Evolutionary conservation across 2,329 filamentous ascomycete genomes (phyloP), one percentile per base, ranked within the genome.

Genomic region (Clonostachys solani): DNA sequence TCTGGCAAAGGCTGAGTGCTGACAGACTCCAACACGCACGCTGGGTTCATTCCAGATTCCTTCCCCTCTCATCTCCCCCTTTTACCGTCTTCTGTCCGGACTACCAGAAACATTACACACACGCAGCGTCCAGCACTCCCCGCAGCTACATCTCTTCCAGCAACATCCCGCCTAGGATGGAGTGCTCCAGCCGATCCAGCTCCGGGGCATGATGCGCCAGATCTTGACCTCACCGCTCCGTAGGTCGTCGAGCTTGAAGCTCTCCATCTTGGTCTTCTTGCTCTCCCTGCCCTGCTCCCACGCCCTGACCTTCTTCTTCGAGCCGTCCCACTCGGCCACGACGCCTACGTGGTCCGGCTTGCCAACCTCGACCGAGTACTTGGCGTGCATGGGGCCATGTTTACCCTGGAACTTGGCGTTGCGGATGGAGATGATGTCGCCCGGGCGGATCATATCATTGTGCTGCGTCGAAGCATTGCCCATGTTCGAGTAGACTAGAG

Each of bases 291-390:
- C 92, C 64, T 99, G 94, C 66, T 97, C 94, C 89, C 90, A 97
- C 2, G 86, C 92, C 29, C 92, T 75, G 23, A 99, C 86, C 77
- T 97, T 96, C 78, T 96, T 96, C 80, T 96, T 96, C 38, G 90
- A 95, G 4, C 94, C 94, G 65, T 99, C 94, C 94, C 94, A 99
- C 65, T 99, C 94, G 10, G 90, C 81, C 5, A 99, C 92, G 3
- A 99, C 73, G 3, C 81, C 94, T 0, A 97, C 92, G 60, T 99
- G 94, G 53, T 92, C 89, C 5, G 81, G 82, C 63, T 89, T 94
- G 54, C 91, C 92, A 2, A 96, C 89, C 56, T 99, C 94, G 45
- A 83, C 74, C 43, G 78, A 85, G 66, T 99, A 99, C 66, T 96
- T 97, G 54, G 89, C 87, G 63, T 97, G 92, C 87, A 99, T 92